A percentile compares a stretch with the other conserved stretches of the same genome.
phyloP scores from a whole-genome alignment of 169 alveolate species.

The Prorocentrum cordatum region DNA sequence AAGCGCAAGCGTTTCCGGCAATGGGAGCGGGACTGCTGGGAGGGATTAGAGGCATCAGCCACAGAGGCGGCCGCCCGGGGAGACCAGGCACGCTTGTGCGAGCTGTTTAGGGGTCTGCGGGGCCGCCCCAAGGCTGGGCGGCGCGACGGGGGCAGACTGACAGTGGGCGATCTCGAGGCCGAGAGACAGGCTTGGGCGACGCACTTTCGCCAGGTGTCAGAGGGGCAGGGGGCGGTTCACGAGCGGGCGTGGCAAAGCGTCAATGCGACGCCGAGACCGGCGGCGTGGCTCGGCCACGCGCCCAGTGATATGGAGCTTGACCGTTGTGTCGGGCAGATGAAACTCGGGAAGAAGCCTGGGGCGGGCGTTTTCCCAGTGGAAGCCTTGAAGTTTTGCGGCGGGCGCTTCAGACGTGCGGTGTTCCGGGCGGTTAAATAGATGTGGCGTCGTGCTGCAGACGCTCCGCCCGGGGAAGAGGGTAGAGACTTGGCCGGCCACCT shows the following conservation, averaged over 20 bases:
- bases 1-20: too few relatives aligned
- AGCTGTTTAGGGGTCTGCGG: too few relatives aligned
- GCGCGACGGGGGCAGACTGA: too few relatives aligned
- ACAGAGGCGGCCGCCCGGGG: too few relatives aligned
- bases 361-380: background rate
- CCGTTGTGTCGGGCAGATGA: background rate
- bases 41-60: too few relatives aligned
- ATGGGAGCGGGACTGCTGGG: too few relatives aligned
- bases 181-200: conserved; percentile 4
- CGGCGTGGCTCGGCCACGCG: background rate
- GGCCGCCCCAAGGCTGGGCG: too few relatives aligned
- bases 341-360: background rate
- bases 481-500: background rate
- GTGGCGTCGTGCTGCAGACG: background rate
- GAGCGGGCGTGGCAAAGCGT: background rate
- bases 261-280: background rate
- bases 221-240: background rate
- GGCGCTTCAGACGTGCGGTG: background rate
- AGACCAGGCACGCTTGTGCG: too few relatives aligned
- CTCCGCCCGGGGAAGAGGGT: background rate
- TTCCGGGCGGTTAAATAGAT: background rate
- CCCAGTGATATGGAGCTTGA: background rate
- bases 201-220: background rate
- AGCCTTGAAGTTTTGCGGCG: too few relatives aligned
- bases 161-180: background rate